Conservation (phyloP, 352 stramenopile genomes). For the Pythium rishiriense region DNA sequence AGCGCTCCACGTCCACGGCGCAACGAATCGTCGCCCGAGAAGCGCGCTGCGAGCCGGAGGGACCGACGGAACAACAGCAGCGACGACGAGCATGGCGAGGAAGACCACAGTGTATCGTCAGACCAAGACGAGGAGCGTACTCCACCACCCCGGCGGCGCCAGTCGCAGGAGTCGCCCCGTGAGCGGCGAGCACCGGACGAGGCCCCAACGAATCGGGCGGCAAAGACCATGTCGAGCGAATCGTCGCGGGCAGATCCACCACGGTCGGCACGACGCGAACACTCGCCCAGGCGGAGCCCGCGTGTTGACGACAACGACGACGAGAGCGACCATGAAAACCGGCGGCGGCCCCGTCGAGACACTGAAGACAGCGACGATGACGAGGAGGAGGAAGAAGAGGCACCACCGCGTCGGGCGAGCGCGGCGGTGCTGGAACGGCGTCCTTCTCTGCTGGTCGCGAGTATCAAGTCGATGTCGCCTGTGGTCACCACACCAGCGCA, state of each 20-base stretch:
- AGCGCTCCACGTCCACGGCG: not conserved
- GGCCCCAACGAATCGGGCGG: not conserved
- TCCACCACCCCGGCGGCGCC: slow-evolving; percentile 7
- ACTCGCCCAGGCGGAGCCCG: not conserved
- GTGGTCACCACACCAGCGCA: slow-evolving; percentile 11
- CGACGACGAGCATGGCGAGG: slow-evolving; percentile 6
- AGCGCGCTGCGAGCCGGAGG: slow-evolving; percentile 5
- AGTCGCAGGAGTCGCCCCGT: slow-evolving; percentile 2
- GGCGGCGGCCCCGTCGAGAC: not conserved
- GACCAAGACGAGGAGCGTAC: slow-evolving; percentile 5
- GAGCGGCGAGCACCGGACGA: slow-evolving; percentile 1
- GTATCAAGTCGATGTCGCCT: slow-evolving; percentile 55
- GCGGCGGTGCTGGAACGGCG: slow-evolving; percentile 10
- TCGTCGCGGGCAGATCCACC: not conserved
- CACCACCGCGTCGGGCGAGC: slow-evolving; percentile 12
- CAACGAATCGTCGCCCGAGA: slow-evolving; percentile 17
- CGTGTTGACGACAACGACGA: slow-evolving; percentile 7
- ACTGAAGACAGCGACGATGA: slow-evolving; percentile 14
- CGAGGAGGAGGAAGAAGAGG: slow-evolving; percentile 26
- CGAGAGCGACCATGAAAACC: not conserved
- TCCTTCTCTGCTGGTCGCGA: slow-evolving; percentile 49
- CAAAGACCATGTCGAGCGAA: not conserved
- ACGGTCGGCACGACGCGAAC: not conserved
- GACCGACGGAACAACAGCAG: slow-evolving; percentile 10
- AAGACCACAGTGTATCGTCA: not conserved